phyloP scores from a whole-genome alignment of 1,139 yeast species.

The Pneumocystis jirovecii region DNA sequence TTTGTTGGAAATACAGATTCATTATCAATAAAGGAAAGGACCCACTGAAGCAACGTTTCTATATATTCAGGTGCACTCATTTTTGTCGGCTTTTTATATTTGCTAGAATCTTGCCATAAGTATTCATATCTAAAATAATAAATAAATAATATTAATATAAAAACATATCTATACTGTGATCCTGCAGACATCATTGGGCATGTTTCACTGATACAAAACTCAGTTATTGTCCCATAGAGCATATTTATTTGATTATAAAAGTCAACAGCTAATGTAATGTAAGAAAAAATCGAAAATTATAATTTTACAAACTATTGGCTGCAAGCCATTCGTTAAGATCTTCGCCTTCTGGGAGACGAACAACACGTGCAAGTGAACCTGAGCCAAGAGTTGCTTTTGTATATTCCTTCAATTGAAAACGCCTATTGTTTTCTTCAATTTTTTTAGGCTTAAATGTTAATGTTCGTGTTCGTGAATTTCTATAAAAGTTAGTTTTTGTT shows the following conservation, averaged over 20 bases:
- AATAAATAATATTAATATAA: neutral
- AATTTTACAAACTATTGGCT: conserved; percentile 36
- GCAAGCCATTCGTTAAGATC: conserved; percentile 92
- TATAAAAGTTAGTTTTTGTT: neutral
- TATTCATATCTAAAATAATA: conserved; percentile 37
- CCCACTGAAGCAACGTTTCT: conserved; percentile 87
- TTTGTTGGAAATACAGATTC: conserved; percentile 81
- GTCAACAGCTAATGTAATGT: conserved; percentile 25
- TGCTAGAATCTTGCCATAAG: conserved; percentile 66
- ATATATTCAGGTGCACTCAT: conserved; percentile 90
- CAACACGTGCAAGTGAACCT: conserved; percentile 78
- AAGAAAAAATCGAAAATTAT: neutral
- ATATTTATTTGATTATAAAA: conserved; percentile 91
- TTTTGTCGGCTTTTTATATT: conserved; percentile 46
- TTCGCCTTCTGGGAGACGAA: conserved; percentile 83
- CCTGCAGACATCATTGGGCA: conserved; percentile 66
- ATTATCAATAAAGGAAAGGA: conserved; percentile 76
- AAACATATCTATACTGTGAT: conserved; percentile 4
- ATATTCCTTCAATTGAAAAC: conserved; percentile 39
- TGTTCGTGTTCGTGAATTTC: conserved; percentile 8
- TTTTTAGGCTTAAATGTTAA: conserved; percentile 9
- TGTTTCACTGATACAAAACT: conserved; percentile 80
- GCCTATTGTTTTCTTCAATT: conserved; percentile 10
- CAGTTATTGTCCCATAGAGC: conserved; percentile 92
- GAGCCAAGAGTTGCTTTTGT: conserved; percentile 94